Conservation (phyloP, 2,329 filamentous ascomycete species). For the Ophiobolus disseminans region DNA sequence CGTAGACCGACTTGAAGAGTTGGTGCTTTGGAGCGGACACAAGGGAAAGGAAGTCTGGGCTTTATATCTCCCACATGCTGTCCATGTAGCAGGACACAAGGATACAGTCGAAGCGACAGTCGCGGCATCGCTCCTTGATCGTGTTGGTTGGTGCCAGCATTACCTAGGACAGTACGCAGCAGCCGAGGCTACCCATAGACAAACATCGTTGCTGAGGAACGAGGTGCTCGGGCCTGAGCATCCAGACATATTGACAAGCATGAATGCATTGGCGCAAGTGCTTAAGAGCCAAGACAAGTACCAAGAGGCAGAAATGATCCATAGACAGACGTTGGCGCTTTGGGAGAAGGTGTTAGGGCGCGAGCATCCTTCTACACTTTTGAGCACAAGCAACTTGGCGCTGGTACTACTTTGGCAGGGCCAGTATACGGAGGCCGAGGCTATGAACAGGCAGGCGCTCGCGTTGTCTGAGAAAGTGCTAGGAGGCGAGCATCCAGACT, state of each 20-base stretch:
- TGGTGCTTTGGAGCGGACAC: slow-evolving; percentile 24
- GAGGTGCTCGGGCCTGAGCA: not conserved
- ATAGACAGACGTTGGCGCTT: not conserved
- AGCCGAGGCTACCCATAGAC: too few species aligned
- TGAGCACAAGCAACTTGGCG: not conserved
- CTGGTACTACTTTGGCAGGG: not conserved
- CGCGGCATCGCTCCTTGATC: too few species aligned
- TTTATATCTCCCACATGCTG: slow-evolving; percentile 44
- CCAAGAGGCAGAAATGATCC: not conserved
- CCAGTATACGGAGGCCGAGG: not conserved
- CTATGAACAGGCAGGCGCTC: too few species aligned
- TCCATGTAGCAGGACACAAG: too few species aligned
- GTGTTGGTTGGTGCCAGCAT: too few species aligned
- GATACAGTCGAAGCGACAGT: too few species aligned
- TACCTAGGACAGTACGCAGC: too few species aligned
- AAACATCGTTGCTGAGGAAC: not conserved
- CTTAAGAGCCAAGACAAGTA: not conserved
- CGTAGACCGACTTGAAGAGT: slow-evolving; percentile 20
- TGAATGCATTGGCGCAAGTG: not conserved
- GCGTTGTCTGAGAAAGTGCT: too few species aligned
- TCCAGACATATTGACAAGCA: not conserved
- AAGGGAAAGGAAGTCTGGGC: slow-evolving; percentile 31
- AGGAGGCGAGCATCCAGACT: too few species aligned
- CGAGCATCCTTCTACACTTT: not conserved
- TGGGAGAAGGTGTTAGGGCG: not conserved